These are phyloP conservation scores for Fusarium sp. DNA, from an alignment of 2,329 filamentous ascomycete species.

Conservation along the genomic window DNA sequence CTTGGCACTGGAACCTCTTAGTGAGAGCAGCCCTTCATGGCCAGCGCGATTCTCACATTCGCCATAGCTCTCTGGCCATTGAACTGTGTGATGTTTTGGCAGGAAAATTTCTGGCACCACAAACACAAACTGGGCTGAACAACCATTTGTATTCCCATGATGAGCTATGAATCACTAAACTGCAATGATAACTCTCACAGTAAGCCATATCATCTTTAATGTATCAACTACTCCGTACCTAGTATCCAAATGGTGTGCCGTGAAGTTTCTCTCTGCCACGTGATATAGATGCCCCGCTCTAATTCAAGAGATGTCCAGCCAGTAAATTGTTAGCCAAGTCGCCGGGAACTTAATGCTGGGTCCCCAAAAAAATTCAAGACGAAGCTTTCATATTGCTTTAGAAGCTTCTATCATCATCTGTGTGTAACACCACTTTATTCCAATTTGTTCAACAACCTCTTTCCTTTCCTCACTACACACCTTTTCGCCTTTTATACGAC, in stretches of 20 bases:
- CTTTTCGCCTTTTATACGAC: not conserved
- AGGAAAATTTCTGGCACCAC: not conserved
- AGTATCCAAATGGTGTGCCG: too few relatives aligned
- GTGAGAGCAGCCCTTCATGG: not conserved
- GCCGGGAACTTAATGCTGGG: conserved; percentile 21
- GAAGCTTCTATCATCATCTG: conserved; percentile 44
- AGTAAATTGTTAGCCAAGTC: conserved; percentile 36
- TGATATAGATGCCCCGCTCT: conserved; percentile 36
- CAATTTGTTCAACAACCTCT: conserved; percentile 21
- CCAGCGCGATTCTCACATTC: not conserved
- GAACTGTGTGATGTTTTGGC: not conserved
- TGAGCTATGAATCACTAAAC: conserved; percentile 1
- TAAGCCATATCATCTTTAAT: not conserved
- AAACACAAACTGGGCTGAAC: not conserved
- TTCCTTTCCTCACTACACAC: conserved; percentile 1
- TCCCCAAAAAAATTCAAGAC: conserved; percentile 46
- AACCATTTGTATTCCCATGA: conserved; percentile 13
- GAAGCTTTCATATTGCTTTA: conserved; percentile 28
- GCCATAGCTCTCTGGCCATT: not conserved
- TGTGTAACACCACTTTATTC: conserved; percentile 33
- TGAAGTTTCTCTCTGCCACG: conserved; percentile 27
- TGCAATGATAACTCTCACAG: not conserved
- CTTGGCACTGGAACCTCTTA: not conserved
- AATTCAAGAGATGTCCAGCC: conserved; percentile 31
- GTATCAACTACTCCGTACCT: not conserved